These are phyloP conservation scores for Akanthomyces lecanii DNA, from an alignment of 2,329 filamentous ascomycete genomes.

Conservation along the genomic window DNA sequence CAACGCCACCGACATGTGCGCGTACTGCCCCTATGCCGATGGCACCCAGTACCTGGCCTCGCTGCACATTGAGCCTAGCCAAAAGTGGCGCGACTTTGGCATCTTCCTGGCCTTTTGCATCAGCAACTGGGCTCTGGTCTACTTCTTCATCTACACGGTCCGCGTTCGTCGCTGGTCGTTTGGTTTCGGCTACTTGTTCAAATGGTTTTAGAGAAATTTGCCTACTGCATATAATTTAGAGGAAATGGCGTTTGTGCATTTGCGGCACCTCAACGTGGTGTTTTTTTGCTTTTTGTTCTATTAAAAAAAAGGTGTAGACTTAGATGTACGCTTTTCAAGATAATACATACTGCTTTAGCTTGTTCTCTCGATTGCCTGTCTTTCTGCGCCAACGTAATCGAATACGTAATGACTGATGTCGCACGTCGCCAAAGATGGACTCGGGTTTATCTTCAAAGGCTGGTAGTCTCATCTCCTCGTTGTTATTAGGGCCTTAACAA, in stretches of 20 bases:
- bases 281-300: not conserved
- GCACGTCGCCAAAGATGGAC: not conserved
- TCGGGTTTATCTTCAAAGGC: not conserved
- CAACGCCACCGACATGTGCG: slow-evolving; percentile 54
- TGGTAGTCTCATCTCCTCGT: not conserved
- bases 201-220: slow-evolving; percentile 10
- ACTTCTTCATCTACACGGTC: slow-evolving; percentile 67
- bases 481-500: not conserved
- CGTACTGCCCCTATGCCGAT: slow-evolving; percentile 61
- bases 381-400: not conserved
- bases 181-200: slow-evolving; percentile 14
- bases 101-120: slow-evolving; percentile 68
- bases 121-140: slow-evolving; percentile 67
- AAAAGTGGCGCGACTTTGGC: slow-evolving; percentile 69
- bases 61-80: slow-evolving; percentile 42
- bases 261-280: not conserved
- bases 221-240: not conserved
- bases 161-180: slow-evolving; percentile 17
- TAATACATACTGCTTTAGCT: not conserved
- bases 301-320: not conserved
- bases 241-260: slow-evolving; percentile 1
- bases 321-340: not conserved
- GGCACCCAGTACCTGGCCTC: slow-evolving; percentile 60
- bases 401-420: not conserved
- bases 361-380: not conserved